Percentiles rank a stretch among this genome's conserved stretches.
These are phyloP conservation scores for Amoeboaphelidium occidentale DNA, from an alignment of 371 early-diverging fungal species.

Conservation along the genomic window DNA sequence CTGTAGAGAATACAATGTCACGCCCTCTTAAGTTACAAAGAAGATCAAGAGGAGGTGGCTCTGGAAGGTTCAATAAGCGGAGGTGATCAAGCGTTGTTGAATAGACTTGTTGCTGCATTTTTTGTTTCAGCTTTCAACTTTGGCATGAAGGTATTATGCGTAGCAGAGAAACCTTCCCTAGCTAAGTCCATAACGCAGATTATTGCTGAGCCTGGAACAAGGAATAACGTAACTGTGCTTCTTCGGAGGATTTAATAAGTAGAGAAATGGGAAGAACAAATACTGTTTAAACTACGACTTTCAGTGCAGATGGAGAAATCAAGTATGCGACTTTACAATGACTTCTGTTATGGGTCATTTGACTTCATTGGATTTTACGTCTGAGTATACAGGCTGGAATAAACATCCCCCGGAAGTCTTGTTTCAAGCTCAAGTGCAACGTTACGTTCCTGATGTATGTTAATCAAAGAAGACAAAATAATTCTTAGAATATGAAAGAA, in stretches of 20 bases:
- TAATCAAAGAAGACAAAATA: too few species aligned
- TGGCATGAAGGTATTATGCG: slow-evolving; percentile 32
- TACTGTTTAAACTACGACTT: slow-evolving; percentile 63
- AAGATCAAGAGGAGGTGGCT: too few species aligned
- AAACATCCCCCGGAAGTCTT: slow-evolving; percentile 23
- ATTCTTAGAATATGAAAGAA: slow-evolving; percentile 7
- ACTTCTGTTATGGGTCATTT: slow-evolving; percentile 71
- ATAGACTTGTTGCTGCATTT: too few species aligned
- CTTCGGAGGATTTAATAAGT: too few species aligned
- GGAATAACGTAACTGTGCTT: too few species aligned
- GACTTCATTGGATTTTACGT: slow-evolving; percentile 31
- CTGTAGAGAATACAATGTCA: too few species aligned
- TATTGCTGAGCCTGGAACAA: too few species aligned
- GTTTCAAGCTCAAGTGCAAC: slow-evolving; percentile 32
- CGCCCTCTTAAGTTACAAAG: too few species aligned
- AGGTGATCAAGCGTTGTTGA: too few species aligned
- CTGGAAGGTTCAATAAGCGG: too few species aligned
- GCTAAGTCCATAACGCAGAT: slow-evolving; percentile 70
- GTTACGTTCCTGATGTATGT: slow-evolving; percentile 15
- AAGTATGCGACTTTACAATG: slow-evolving; percentile 40
- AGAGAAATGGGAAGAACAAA: slow-evolving; percentile 26
- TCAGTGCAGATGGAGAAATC: slow-evolving; percentile 23
- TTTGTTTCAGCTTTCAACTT: too few species aligned
- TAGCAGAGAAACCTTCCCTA: slow-evolving; percentile 97
- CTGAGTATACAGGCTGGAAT: slow-evolving; percentile 28